Conservation (phyloP, 2,329 filamentous ascomycete species). For the Pestalotiopsis sp. region DNA sequence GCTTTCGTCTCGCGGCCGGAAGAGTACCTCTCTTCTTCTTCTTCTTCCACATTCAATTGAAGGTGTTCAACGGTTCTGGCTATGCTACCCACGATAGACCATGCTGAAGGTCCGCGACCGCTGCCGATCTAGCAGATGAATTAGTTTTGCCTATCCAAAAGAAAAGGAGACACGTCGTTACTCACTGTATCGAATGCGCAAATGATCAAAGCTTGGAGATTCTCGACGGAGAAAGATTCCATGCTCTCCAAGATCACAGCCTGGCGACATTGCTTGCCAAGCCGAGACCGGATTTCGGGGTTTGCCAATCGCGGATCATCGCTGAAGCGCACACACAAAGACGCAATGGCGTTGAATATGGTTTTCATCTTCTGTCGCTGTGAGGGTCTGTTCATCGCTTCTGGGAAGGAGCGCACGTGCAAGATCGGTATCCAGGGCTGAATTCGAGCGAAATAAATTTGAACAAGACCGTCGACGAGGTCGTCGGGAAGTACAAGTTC, state of each 20-base stretch:
- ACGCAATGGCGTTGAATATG: constrained; percentile 37
- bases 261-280: constrained; percentile 29
- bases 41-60: constrained; percentile 34
- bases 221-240: constrained; percentile 36
- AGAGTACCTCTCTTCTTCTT: constrained; percentile 23
- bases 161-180: not conserved
- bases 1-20: constrained; percentile 30
- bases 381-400: constrained; percentile 23
- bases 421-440: constrained; percentile 44
- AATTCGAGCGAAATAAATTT: constrained; percentile 38
- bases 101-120: constrained; percentile 32
- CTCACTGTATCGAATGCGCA: constrained; percentile 38
- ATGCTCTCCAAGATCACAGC: constrained; percentile 33
- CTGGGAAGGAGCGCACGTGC: constrained; percentile 34
- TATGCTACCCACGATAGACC: constrained; percentile 39
- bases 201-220: constrained; percentile 38
- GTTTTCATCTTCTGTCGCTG: constrained; percentile 28
- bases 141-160: constrained; percentile 9
- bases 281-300: constrained; percentile 22
- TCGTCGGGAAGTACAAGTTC: constrained; percentile 28
- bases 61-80: constrained; percentile 40
- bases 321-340: constrained; percentile 29
- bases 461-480: constrained; percentile 35
- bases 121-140: constrained; percentile 32
- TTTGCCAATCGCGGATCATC: constrained; percentile 28